Evolutionary conservation across 2,329 filamentous ascomycete species (phyloP).

Genomic region (Claviceps sorghi): DNA sequence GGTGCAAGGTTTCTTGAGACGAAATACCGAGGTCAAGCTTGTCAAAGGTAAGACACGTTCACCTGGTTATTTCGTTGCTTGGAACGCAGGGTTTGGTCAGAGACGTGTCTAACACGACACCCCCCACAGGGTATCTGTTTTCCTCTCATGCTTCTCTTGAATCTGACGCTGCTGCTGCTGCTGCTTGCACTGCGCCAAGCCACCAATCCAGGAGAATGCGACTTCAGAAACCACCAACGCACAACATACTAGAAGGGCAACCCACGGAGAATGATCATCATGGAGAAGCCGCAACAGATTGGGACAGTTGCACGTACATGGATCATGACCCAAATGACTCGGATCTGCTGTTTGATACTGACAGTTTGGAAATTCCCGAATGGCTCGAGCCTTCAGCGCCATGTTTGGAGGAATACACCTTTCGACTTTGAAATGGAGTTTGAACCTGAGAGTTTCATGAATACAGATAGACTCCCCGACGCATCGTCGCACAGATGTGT

Average conservation of each 20-base stretch:
- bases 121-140: constrained; percentile 5
- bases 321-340: constrained; percentile 4
- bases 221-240: constrained; percentile 5
- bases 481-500: not conserved
- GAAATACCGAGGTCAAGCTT: constrained; percentile 6
- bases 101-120: not conserved
- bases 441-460: not conserved
- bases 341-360: constrained; percentile 5
- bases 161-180: not conserved
- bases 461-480: not conserved
- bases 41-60: constrained; percentile 6
- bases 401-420: constrained; percentile 5
- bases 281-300: constrained; percentile 6
- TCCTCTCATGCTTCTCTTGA: constrained; percentile 4
- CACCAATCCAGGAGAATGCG: constrained; percentile 6
- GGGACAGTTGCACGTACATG: constrained; percentile 6
- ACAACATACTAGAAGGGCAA: constrained; percentile 1
- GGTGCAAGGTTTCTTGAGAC: constrained; percentile 7
- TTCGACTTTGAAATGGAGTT: constrained; percentile 2
- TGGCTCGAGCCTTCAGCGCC: constrained; percentile 6
- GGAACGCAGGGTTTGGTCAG: not conserved
- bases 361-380: constrained; percentile 3
- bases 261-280: constrained; percentile 4
- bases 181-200: constrained; percentile 1
- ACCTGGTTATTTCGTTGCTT: not conserved